phyloP scores from a whole-genome alignment of 306 rosid genomes.

The Pyrus bretschneideri region DNA sequence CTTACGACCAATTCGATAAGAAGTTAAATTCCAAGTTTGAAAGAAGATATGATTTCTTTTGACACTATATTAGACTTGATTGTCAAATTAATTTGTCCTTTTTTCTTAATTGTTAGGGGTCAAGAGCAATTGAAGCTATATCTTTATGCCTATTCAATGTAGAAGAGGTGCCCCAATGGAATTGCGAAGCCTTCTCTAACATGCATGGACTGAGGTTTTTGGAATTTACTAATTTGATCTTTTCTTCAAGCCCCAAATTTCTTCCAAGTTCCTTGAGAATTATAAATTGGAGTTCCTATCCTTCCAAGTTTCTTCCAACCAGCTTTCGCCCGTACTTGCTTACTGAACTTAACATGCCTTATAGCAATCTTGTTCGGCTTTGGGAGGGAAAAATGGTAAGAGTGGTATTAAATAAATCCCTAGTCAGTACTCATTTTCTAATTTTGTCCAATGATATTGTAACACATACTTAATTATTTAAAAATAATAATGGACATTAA shows the following conservation, averaged over 20 bases:
- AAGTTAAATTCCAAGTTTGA: not conserved
- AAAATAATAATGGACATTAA: too few species aligned
- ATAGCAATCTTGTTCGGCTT: slow-evolving; percentile 1
- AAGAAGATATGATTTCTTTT: not conserved
- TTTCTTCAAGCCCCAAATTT: not conserved
- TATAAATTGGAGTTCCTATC: slow-evolving; percentile 7
- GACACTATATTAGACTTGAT: not conserved
- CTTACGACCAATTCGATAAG: not conserved
- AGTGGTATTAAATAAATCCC: too few species aligned
- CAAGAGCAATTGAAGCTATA: slow-evolving; percentile 3
- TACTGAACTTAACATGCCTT: not conserved
- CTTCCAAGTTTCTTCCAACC: not conserved
- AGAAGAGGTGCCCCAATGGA: slow-evolving; percentile 17
- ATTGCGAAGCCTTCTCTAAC: not conserved
- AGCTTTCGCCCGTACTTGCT: not conserved
- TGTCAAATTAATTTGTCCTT: not conserved
- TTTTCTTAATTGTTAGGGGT: not conserved
- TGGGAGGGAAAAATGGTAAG: slow-evolving; percentile 10
- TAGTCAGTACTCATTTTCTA: too few species aligned
- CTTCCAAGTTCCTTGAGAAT: slow-evolving; percentile 5
- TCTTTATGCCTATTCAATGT: not conserved
- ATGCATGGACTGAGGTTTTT: slow-evolving; percentile 12
- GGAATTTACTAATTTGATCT: not conserved
- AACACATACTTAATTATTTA: too few species aligned
- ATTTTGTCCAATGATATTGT: too few species aligned